Percentiles rank a stretch among this genome's conserved stretches.
These are phyloP conservation scores for Nemania bipapillata DNA, from an alignment of 2,329 filamentous ascomycete genomes.

Conservation along the genomic window DNA sequence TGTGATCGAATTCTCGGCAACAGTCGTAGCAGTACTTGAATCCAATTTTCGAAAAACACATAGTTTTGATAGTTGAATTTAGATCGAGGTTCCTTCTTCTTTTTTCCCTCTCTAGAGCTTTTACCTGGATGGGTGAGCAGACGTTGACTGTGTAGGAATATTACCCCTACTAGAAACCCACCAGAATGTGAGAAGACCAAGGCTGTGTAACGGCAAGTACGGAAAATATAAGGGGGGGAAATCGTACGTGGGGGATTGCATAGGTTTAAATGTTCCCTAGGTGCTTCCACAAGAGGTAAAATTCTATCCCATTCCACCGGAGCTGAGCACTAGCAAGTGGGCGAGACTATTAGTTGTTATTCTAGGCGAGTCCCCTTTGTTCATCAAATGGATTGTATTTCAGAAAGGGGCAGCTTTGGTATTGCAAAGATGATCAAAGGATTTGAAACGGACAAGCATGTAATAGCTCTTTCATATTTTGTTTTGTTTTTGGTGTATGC, in stretches of 20 bases:
- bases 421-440: background rate
- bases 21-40: conserved; percentile 36
- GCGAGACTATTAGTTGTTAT: background rate
- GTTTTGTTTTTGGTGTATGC: background rate
- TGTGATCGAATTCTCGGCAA: conserved; percentile 19
- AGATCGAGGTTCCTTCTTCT: background rate
- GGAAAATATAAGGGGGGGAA: background rate
- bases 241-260: background rate
- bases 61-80: too few species aligned
- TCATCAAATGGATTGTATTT: background rate
- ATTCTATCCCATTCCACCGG: background rate
- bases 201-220: background rate
- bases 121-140: background rate
- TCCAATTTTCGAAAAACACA: conserved; percentile 19
- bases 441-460: background rate
- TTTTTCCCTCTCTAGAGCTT: background rate
- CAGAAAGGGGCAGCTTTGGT: background rate
- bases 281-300: too few species aligned
- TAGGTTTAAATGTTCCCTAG: too few species aligned
- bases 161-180: background rate
- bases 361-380: background rate
- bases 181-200: background rate
- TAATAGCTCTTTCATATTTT: background rate
- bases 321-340: background rate
- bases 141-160: too few species aligned